phyloP scores from a whole-genome alignment of 139 green algal species.

The Chlamydomonas sphaeroides region DNA sequence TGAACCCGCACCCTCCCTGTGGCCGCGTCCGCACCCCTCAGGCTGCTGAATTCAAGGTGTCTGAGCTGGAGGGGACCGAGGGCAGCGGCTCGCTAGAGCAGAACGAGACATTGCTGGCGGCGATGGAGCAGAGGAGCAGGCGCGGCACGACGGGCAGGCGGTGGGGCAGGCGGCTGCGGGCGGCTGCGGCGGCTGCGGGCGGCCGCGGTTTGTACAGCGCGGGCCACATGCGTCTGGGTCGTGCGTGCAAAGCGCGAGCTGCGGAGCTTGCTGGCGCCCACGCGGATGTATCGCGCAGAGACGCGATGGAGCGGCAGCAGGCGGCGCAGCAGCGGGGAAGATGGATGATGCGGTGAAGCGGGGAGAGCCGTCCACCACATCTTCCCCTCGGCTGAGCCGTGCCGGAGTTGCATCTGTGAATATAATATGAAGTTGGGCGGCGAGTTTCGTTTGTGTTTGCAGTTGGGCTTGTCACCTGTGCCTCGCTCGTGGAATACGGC shows the following conservation, averaged over 20 bases:
- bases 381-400: no score
- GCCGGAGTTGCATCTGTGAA: no score
- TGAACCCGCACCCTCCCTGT: no score
- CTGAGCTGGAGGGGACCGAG: constrained; percentile 67
- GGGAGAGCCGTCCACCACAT: no score
- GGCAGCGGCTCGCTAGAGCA: constrained; percentile 70
- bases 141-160: no score
- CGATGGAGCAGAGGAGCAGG: background rate
- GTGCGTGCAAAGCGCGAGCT: constrained; percentile 58
- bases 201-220: constrained; percentile 79
- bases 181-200: constrained; percentile 42
- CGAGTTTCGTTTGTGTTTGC: no score
- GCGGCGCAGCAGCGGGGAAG: no score
- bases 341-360: no score
- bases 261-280: constrained; percentile 55
- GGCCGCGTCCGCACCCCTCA: no score
- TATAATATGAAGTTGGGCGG: no score
- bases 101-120: constrained; percentile 29
- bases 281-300: constrained; percentile 40
- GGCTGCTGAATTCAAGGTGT: constrained; percentile 72
- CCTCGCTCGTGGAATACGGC: no score
- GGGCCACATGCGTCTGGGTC: constrained; percentile 80
- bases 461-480: no score
- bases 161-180: constrained; percentile 23
- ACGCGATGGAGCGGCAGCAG: constrained; percentile 14